Evolutionary conservation across 2,329 filamentous ascomycete species (phyloP).

Genomic region (Exophiala lecanii-corni): DNA sequence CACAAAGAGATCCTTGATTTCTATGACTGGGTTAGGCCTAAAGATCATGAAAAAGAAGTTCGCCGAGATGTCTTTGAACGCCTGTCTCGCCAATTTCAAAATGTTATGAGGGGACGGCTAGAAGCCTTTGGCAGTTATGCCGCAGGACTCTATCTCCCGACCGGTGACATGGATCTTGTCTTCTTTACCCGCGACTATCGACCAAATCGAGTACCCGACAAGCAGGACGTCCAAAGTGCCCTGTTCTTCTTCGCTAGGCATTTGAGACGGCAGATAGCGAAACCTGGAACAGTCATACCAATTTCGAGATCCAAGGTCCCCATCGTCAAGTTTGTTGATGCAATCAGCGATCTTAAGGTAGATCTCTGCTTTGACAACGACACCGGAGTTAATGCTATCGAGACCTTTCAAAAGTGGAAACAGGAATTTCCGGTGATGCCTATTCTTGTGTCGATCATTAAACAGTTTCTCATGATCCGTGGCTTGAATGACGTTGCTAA

Average conservation of each 20-base stretch:
- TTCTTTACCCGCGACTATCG: conserved; percentile 62
- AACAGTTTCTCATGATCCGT: conserved; percentile 87
- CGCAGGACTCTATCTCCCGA: conserved; percentile 70
- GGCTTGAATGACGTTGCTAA: conserved; percentile 86
- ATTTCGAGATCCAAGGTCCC: conserved; percentile 79
- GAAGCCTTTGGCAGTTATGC: conserved; percentile 90
- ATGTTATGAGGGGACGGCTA: conserved; percentile 57
- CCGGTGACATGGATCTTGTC: conserved; percentile 92
- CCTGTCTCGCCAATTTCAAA: conserved; percentile 57
- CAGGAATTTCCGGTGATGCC: conserved; percentile 76
- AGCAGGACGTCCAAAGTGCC: conserved; percentile 46
- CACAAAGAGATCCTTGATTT: conserved; percentile 90
- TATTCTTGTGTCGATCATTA: conserved; percentile 78
- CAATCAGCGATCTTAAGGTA: conserved; percentile 70
- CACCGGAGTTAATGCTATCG: conserved; percentile 72
- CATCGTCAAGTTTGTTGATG: conserved; percentile 85
- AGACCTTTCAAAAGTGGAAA: conserved; percentile 79
- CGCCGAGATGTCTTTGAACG: conserved; percentile 68
- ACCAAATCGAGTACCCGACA: conserved; percentile 30
- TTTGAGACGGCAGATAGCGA: conserved; percentile 57
- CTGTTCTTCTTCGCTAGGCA: conserved; percentile 61
- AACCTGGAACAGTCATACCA: conserved; percentile 56
- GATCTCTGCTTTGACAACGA: conserved; percentile 94
- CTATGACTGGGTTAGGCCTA: conserved; percentile 76
- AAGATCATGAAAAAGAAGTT: conserved; percentile 69